phyloP scores from a whole-genome alignment of 164 flowering plant genomes.

The Houttuynia cordata region DNA sequence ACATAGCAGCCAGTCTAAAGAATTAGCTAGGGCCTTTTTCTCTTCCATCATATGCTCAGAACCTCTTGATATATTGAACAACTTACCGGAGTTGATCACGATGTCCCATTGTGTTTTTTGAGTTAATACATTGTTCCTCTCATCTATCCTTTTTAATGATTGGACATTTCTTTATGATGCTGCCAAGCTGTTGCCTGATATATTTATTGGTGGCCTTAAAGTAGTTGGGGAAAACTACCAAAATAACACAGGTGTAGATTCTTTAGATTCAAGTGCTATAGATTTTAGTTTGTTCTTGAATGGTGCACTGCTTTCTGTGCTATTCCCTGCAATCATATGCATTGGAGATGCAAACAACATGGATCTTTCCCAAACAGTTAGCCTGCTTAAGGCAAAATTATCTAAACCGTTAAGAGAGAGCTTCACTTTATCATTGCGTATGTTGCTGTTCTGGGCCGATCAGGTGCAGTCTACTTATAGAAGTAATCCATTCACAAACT shows the following conservation, averaged over 20 bases:
- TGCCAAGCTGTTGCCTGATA: slow-evolving; percentile 47
- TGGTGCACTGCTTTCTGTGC: slow-evolving; percentile 45
- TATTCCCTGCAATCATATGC: slow-evolving; percentile 44
- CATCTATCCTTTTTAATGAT: slow-evolving; percentile 39
- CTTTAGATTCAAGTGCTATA: slow-evolving; percentile 25
- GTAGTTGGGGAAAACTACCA: slow-evolving; percentile 10
- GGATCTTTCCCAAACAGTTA: slow-evolving; percentile 21
- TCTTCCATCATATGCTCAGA: slow-evolving; percentile 44
- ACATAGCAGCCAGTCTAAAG: slow-evolving; percentile 21
- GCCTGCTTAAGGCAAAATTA: slow-evolving; percentile 44
- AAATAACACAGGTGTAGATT: slow-evolving; percentile 14
- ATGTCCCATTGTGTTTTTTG: slow-evolving; percentile 30
- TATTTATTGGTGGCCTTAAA: slow-evolving; percentile 35
- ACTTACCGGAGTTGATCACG: slow-evolving; percentile 42
- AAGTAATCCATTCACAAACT: slow-evolving; percentile 30
- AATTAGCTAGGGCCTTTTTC: slow-evolving; percentile 36
- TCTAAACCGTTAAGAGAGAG: slow-evolving; percentile 24
- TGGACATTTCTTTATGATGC: slow-evolving; percentile 28
- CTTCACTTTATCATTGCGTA: slow-evolving; percentile 33
- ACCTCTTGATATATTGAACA: slow-evolving; percentile 28
- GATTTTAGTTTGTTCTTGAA: slow-evolving; percentile 45
- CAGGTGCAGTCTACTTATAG: slow-evolving; percentile 33
- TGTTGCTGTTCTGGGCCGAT: slow-evolving; percentile 62
- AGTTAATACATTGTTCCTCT: slow-evolving; percentile 28
- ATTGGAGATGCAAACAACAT: slow-evolving; percentile 14